Evolutionary conservation across 2,329 filamentous ascomycete genomes (phyloP).

Genomic region (Penicillium sp.): DNA sequence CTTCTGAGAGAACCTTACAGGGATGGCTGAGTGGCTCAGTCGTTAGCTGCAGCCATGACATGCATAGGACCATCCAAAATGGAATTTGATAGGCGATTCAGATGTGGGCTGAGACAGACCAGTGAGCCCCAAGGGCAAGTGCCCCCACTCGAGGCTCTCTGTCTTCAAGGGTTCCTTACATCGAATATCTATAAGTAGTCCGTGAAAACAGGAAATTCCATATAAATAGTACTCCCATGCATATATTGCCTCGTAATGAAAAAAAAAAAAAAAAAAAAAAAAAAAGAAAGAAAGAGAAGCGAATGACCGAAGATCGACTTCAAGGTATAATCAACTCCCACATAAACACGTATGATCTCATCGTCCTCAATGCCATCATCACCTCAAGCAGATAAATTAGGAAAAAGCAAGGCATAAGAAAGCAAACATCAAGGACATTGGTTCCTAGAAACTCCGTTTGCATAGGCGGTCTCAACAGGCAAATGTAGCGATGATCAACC

Average conservation of each 20-base stretch:
- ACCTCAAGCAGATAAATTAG: background rate
- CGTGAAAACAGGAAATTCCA: background rate
- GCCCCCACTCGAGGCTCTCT: background rate
- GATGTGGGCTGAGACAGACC: background rate
- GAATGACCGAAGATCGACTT: background rate
- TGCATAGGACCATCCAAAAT: background rate
- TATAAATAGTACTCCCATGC: constrained; percentile 5
- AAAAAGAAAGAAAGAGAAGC: background rate
- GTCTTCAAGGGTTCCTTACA: background rate
- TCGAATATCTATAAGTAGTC: background rate
- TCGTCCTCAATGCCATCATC: constrained; percentile 1
- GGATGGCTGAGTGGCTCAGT: background rate
- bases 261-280: background rate
- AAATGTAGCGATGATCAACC: constrained; percentile 1
- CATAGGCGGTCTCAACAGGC: background rate
- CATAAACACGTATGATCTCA: background rate
- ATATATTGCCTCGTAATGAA: background rate
- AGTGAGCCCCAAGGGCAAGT: background rate
- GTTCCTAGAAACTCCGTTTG: constrained; percentile 1
- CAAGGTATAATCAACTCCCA: constrained; percentile 1
- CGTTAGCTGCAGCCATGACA: constrained; percentile 9
- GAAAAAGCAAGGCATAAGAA: background rate
- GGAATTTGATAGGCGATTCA: constrained; percentile 1
- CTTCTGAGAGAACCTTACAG: background rate
- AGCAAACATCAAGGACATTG: background rate